Percentiles rank a stretch among this genome's conserved stretches.
Conservation (phyloP, 768 basidiomycete species). For the Lanmaoa pseudosensibilis region DNA sequence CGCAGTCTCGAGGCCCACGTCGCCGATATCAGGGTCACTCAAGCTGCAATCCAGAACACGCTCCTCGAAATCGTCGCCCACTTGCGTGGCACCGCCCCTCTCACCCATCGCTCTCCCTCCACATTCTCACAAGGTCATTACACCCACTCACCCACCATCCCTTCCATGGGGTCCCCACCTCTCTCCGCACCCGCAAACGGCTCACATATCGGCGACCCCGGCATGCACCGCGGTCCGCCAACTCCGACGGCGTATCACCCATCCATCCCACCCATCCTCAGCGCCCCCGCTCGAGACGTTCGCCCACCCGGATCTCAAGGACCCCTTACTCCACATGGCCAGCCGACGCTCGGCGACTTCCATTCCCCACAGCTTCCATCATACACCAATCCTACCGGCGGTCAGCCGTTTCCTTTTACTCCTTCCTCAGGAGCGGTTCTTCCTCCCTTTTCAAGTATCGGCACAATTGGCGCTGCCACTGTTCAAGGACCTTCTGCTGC, state of each 20-base stretch:
- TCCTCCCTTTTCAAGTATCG: constrained; percentile 72
- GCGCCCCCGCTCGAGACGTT: constrained; percentile 27
- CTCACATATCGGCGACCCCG: constrained; percentile 25
- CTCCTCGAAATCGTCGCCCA: constrained; percentile 79
- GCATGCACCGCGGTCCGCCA: constrained; percentile 28
- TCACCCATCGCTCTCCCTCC: constrained; percentile 63
- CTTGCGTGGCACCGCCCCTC: constrained; percentile 55
- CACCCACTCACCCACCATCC: constrained; percentile 66
- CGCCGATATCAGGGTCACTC: constrained; percentile 73
- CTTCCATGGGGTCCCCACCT: constrained; percentile 54
- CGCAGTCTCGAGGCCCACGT: constrained; percentile 87
- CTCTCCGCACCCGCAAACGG: constrained; percentile 43
- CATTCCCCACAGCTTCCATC: constrained; percentile 45
- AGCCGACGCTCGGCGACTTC: constrained; percentile 40
- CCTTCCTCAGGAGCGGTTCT: constrained; percentile 52
- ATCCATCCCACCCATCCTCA: constrained; percentile 33
- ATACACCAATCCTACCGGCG: constrained; percentile 40
- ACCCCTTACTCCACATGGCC: constrained; percentile 31
- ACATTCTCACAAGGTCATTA: constrained; percentile 48
- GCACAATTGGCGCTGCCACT: constrained; percentile 47
- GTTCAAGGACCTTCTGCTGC: constrained; percentile 54
- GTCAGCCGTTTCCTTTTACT: constrained; percentile 33
- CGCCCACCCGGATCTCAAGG: constrained; percentile 38
- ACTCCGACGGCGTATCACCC: constrained; percentile 33
- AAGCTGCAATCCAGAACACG: constrained; percentile 73